Evolutionary conservation across 2,329 filamentous ascomycete species (phyloP).

Genomic region (Drechslerella dactyloides): DNA sequence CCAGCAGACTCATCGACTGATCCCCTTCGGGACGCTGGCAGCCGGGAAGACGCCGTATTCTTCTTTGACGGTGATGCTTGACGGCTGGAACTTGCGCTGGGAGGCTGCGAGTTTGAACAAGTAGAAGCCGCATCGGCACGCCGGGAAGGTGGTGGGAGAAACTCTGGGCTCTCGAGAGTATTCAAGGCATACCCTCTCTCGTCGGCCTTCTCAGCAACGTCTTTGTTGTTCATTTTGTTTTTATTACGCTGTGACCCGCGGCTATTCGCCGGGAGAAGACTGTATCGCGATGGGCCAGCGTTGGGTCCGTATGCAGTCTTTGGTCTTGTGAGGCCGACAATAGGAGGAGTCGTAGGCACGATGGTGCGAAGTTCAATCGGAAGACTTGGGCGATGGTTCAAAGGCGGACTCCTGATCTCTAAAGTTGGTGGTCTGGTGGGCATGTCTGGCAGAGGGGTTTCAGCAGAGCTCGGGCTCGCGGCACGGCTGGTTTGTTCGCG

Average conservation of each 20-base stretch:
- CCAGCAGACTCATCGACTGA: slow-evolving; percentile 12
- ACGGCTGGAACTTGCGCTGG: slow-evolving; percentile 12
- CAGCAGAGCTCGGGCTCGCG: slow-evolving; percentile 43
- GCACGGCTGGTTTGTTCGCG: slow-evolving; percentile 26
- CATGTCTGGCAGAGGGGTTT: slow-evolving; percentile 39
- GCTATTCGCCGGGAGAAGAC: slow-evolving; percentile 19
- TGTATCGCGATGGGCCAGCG: slow-evolving; percentile 14
- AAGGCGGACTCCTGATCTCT: slow-evolving; percentile 25
- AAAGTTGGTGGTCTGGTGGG: slow-evolving; percentile 38
- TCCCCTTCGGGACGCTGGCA: neutral
- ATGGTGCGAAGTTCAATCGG: slow-evolving; percentile 32
- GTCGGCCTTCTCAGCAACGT: slow-evolving; percentile 6
- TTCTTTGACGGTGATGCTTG: slow-evolving; percentile 23
- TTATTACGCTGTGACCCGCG: slow-evolving; percentile 16
- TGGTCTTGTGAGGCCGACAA: slow-evolving; percentile 27
- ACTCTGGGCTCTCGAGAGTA: slow-evolving; percentile 8
- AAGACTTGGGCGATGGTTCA: slow-evolving; percentile 40
- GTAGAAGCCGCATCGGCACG: slow-evolving; percentile 12
- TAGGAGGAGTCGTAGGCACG: slow-evolving; percentile 1
- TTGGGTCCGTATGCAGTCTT: slow-evolving; percentile 35
- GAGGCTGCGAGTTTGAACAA: slow-evolving; percentile 23
- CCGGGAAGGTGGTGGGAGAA: slow-evolving; percentile 7
- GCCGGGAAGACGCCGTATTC: slow-evolving; percentile 28
- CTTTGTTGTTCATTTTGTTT: slow-evolving; percentile 19
- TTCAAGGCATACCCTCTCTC: slow-evolving; percentile 32